phyloP scores from a whole-genome alignment of 768 basidiomycete genomes.

The Tricholomella constricta region DNA sequence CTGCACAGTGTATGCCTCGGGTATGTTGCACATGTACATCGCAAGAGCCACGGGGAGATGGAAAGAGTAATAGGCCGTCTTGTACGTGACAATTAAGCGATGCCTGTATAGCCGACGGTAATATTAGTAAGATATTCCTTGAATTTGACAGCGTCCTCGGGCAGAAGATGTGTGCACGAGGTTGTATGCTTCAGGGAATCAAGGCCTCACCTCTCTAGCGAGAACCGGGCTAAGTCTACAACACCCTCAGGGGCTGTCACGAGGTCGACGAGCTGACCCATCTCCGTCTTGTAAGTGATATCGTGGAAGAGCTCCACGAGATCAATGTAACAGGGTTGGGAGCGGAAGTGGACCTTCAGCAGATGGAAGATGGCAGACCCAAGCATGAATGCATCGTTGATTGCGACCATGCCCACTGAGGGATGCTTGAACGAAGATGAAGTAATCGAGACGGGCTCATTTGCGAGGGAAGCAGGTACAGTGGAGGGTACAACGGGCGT shows the following conservation, averaged over 20 bases:
- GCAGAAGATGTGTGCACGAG: not conserved
- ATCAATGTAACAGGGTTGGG: slow-evolving; percentile 82
- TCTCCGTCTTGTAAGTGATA: slow-evolving; percentile 88
- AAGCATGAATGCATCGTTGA: slow-evolving; percentile 97
- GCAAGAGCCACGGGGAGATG: slow-evolving; percentile 97
- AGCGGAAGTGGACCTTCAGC: slow-evolving; percentile 83
- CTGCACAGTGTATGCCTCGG: slow-evolving; percentile 44
- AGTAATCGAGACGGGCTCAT: slow-evolving; percentile 1
- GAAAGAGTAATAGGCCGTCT: slow-evolving; percentile 98
- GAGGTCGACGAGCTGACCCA: slow-evolving; percentile 94
- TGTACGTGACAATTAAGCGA: slow-evolving; percentile 91
- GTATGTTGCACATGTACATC: slow-evolving; percentile 74
- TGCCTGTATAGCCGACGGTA: slow-evolving; percentile 54
- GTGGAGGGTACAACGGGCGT: slow-evolving; percentile 1
- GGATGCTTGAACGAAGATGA: slow-evolving; percentile 28
- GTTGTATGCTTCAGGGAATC: not conserved
- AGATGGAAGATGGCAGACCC: slow-evolving; percentile 92
- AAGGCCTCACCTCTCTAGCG: slow-evolving; percentile 67
- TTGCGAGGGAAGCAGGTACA: not conserved
- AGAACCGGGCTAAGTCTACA: slow-evolving; percentile 88
- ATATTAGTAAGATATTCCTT: not conserved
- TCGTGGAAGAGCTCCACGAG: slow-evolving; percentile 92
- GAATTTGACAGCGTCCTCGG: not conserved
- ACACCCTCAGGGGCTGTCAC: slow-evolving; percentile 92
- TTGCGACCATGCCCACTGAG: slow-evolving; percentile 77